Evolutionary conservation across 495 filamentous ascomycete genomes (phyloP).

Genomic region (Neurospora sp.): DNA sequence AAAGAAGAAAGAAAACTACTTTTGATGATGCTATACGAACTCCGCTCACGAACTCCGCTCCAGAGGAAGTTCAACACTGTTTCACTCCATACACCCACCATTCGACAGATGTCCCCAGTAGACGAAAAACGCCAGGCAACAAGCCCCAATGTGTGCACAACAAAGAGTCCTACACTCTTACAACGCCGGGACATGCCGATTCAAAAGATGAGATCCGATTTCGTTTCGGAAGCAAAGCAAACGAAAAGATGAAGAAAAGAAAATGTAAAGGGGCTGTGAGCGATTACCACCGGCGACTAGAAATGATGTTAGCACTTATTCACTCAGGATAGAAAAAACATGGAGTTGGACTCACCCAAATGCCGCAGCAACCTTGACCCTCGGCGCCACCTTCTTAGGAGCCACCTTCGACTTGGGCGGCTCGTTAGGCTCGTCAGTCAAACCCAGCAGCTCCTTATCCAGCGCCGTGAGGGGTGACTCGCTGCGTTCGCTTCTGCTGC

Average conservation of each 20-base stretch:
- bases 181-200: neutral
- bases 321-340: neutral
- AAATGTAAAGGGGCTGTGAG: neutral
- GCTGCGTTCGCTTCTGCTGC: conserved; percentile 7
- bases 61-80: neutral
- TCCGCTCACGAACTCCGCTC: neutral
- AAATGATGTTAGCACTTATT: neutral
- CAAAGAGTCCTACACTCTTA: neutral
- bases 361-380: conserved; percentile 18
- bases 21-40: neutral
- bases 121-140: neutral
- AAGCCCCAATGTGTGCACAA: neutral
- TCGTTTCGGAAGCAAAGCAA: neutral
- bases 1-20: neutral
- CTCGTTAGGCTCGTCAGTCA: conserved; percentile 8
- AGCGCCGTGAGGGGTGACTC: conserved; percentile 16
- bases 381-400: conserved; percentile 4
- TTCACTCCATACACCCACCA: neutral
- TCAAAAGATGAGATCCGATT: neutral
- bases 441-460: conserved; percentile 15
- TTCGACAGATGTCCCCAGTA: neutral
- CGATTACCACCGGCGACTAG: neutral
- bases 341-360: conserved; percentile 11
- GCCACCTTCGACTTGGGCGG: neutral
- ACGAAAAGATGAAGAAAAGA: neutral